A percentile compares a stretch with the other conserved stretches of the same genome.
Conservation (phyloP, 129 eudicot species). For the Centella asiatica region DNA sequence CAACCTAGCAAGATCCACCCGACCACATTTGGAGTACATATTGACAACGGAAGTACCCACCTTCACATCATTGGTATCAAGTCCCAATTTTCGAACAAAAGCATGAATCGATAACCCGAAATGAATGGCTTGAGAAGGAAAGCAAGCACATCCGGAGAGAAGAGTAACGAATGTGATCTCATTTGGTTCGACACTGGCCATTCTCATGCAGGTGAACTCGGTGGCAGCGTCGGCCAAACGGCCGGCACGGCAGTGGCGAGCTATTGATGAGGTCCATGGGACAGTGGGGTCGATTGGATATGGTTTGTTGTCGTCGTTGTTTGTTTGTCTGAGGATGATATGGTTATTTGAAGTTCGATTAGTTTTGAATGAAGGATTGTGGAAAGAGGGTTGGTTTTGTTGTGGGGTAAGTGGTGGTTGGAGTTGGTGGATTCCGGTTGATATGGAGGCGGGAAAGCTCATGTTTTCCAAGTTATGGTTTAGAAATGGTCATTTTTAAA, state of each 20-base stretch:
- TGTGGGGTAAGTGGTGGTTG: conserved; percentile 12
- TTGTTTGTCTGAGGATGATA: conserved; percentile 8
- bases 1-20: conserved; percentile 34
- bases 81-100: conserved; percentile 46
- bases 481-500: background rate
- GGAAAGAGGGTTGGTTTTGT: conserved; percentile 11
- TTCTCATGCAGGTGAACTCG: conserved; percentile 51
- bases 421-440: conserved; percentile 6
- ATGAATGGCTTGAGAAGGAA: conserved; percentile 23
- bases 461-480: conserved; percentile 10
- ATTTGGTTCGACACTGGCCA: conserved; percentile 53
- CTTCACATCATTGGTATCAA: conserved; percentile 41
- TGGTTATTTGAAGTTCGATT: background rate
- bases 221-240: conserved; percentile 38
- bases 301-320: background rate
- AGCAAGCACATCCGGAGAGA: conserved; percentile 51
- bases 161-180: conserved; percentile 61
- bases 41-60: conserved; percentile 56
- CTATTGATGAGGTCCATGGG: conserved; percentile 71
- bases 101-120: conserved; percentile 50
- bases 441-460: conserved; percentile 33
- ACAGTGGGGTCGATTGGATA: conserved; percentile 19
- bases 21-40: conserved; percentile 54
- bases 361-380: background rate
- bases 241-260: conserved; percentile 52